phyloP scores from a whole-genome alignment of 345 rosid genomes.

The Murraya paniculata region DNA sequence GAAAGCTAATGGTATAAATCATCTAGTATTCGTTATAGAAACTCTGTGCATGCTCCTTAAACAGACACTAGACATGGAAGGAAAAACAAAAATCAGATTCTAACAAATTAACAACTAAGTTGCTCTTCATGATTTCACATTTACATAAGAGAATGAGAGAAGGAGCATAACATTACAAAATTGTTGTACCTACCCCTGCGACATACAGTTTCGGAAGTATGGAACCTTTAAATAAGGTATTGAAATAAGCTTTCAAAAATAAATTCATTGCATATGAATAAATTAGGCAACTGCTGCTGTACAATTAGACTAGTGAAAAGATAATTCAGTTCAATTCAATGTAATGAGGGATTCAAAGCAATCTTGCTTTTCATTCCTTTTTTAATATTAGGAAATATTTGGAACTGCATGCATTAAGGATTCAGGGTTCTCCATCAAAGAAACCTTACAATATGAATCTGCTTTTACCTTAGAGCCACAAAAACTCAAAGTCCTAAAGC shows the following conservation, averaged over 20 bases:
- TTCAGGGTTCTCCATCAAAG: neutral
- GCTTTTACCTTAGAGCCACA: neutral
- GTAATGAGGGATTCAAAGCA: neutral
- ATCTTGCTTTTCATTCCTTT: neutral
- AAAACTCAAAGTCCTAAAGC: neutral
- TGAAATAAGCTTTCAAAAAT: neutral
- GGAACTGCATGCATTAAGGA: neutral
- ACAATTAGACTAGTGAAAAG: neutral
- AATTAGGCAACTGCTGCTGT: neutral
- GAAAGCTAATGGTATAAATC: slow-evolving; percentile 38
- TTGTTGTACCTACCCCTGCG: neutral
- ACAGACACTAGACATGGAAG: neutral
- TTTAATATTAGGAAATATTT: neutral
- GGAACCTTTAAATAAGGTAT: neutral
- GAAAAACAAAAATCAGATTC: neutral
- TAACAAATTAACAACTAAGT: neutral
- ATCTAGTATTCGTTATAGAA: neutral
- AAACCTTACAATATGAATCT: neutral
- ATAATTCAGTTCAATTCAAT: neutral
- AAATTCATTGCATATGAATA: neutral
- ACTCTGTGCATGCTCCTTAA: neutral
- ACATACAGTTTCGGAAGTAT: neutral
- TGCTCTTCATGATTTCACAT: neutral
- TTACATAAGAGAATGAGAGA: neutral
- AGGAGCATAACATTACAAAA: neutral